phyloP scores from a whole-genome alignment of 768 basidiomycete species.

The Xerocomellus dryophilus region DNA sequence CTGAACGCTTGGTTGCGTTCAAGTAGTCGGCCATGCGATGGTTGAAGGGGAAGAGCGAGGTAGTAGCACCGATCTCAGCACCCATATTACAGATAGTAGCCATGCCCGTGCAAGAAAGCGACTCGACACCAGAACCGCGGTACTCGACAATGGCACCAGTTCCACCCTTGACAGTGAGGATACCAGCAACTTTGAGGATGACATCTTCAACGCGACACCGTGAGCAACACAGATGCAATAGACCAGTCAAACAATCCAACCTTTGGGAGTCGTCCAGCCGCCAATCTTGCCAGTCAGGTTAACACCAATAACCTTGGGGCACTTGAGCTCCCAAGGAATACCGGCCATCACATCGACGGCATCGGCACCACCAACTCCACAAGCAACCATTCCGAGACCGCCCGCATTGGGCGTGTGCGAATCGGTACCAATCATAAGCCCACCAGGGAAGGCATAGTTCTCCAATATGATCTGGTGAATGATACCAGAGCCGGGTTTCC shows the following conservation, averaged over 20 bases:
- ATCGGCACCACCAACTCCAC: constrained; percentile 99
- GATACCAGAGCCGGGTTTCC: constrained; percentile 98
- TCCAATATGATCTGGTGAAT: constrained; percentile 99
- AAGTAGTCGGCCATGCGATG: constrained; percentile 90
- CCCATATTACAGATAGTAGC: constrained; percentile 99
- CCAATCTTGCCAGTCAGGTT: constrained; percentile 91
- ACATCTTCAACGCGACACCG: constrained; percentile 56
- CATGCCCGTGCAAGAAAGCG: constrained; percentile 98
- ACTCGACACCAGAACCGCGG: constrained; percentile 90
- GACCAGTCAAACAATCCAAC: constrained; percentile 36
- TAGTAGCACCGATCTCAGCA: constrained; percentile 99
- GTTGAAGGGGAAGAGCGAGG: constrained; percentile 99
- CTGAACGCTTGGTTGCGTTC: constrained; percentile 87
- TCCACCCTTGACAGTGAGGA: constrained; percentile 98
- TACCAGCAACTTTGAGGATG: constrained; percentile 98
- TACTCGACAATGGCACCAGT: constrained; percentile 99
- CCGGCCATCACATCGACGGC: constrained; percentile 99
- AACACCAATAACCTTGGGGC: constrained; percentile 98
- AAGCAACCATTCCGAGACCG: constrained; percentile 98
- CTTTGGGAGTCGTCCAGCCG: constrained; percentile 98
- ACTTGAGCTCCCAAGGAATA: constrained; percentile 99
- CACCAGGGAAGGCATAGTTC: constrained; percentile 99
- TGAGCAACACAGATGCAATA: constrained; percentile 6
- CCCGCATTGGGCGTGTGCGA: constrained; percentile 99
- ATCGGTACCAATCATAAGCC: constrained; percentile 99